Percentiles rank a stretch among this genome's conserved stretches.
phyloP scores from a whole-genome alignment of 352 stramenopile genomes.

The Phytophthora niederhauseri region DNA sequence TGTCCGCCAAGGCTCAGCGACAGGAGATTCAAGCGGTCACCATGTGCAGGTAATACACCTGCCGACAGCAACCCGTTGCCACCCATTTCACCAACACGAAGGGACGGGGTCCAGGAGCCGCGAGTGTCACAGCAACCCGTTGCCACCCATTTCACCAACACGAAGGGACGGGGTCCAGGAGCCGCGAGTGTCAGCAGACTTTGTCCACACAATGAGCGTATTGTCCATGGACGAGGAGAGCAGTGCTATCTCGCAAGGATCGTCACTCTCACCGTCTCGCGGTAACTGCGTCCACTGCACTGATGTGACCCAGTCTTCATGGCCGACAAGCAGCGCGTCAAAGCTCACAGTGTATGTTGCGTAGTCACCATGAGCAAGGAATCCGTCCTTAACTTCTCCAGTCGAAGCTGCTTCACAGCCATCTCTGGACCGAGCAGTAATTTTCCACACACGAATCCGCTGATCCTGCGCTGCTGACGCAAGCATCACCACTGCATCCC shows the following conservation, averaged over 20 bases:
- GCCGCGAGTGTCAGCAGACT: conserved; percentile 20
- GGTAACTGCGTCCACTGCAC: conserved; percentile 55
- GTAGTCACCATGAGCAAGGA: conserved; percentile 31
- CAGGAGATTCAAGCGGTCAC: conserved; percentile 52
- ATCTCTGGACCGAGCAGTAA: conserved; percentile 27
- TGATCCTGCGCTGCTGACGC: conserved; percentile 77
- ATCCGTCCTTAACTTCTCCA: conserved; percentile 36
- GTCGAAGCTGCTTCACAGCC: background rate
- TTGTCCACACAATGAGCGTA: conserved; percentile 68
- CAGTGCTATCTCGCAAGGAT: conserved; percentile 25
- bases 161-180: conserved; percentile 58
- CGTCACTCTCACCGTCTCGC: background rate
- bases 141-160: conserved; percentile 63
- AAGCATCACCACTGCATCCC: conserved; percentile 33
- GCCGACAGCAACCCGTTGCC: conserved; percentile 61
- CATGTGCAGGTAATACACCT: conserved; percentile 36
- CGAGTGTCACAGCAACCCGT: conserved; percentile 35
- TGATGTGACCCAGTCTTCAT: conserved; percentile 86
- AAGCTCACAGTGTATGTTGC: conserved; percentile 58
- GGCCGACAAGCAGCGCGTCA: conserved; percentile 67
- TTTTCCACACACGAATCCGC: conserved; percentile 71
- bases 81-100: conserved; percentile 63
- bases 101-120: conserved; percentile 48
- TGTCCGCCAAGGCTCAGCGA: conserved; percentile 69
- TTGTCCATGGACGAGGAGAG: conserved; percentile 85